Conservation (phyloP, 495 filamentous ascomycete species). For the Hypoxylon intermedium region DNA sequence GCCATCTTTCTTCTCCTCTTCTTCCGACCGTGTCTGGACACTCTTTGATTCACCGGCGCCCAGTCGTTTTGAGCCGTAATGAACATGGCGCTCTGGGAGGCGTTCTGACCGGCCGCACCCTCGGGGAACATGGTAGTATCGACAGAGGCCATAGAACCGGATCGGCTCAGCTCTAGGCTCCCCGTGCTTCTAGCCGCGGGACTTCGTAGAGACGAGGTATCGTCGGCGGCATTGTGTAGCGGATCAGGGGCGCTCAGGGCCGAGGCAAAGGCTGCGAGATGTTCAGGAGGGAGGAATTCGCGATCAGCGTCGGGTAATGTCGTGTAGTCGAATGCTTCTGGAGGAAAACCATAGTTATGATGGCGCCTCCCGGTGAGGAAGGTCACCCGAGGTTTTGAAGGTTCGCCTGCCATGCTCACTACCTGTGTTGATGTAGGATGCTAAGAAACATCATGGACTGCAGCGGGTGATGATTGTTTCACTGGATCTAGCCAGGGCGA, state of each 20-base stretch:
- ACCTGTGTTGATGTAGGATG: slow-evolving; percentile 19
- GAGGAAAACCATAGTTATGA: slow-evolving; percentile 54
- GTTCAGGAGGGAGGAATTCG: slow-evolving; percentile 67
- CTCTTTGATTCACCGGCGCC: slow-evolving; percentile 76
- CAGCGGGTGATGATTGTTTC: not conserved
- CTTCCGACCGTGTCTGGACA: slow-evolving; percentile 52
- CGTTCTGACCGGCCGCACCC: slow-evolving; percentile 27
- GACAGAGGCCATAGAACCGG: slow-evolving; percentile 27
- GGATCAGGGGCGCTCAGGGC: slow-evolving; percentile 64
- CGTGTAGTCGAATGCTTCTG: slow-evolving; percentile 55
- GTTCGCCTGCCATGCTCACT: slow-evolving; percentile 44
- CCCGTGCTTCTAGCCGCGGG: slow-evolving; percentile 36
- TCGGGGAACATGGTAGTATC: slow-evolving; percentile 27
- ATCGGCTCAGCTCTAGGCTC: slow-evolving; percentile 32
- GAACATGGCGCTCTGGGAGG: slow-evolving; percentile 50
- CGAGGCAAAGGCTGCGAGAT: slow-evolving; percentile 64
- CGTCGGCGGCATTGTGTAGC: slow-evolving; percentile 49
- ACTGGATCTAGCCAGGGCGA: not conserved
- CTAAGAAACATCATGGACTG: slow-evolving; percentile 23
- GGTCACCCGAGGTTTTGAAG: slow-evolving; percentile 28
- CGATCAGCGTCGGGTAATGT: slow-evolving; percentile 68
- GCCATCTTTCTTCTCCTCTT: slow-evolving; percentile 40
- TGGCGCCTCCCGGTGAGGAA: slow-evolving; percentile 37
- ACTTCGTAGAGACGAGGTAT: slow-evolving; percentile 39
- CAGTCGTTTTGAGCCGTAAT: slow-evolving; percentile 84